Conservation (phyloP, 371 early-diverging fungal species). For the Neoconidiobolus thromboides region DNA sequence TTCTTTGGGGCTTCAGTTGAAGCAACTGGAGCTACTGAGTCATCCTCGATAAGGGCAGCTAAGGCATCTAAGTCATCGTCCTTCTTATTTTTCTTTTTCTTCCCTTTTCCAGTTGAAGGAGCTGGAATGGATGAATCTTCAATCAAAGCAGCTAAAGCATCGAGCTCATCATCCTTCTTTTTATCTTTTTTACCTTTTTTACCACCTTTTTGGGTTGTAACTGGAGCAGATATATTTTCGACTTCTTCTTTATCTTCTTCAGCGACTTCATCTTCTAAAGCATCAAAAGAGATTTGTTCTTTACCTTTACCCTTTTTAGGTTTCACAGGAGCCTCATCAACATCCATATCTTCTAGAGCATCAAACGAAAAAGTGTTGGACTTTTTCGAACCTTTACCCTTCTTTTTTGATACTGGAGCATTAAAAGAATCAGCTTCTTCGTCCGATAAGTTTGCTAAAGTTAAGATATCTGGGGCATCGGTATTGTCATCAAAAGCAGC, state of each 20-base stretch:
- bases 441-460: not conserved
- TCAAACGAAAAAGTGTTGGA: not conserved
- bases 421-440: not conserved
- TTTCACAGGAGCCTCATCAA: not conserved
- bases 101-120: not conserved
- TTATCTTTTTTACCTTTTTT: not conserved
- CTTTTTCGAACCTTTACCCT: not conserved
- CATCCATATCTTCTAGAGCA: not conserved
- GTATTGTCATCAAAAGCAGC: not conserved
- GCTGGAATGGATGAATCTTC: not conserved
- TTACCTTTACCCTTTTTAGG: not conserved
- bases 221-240: not conserved
- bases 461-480: not conserved
- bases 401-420: not conserved
- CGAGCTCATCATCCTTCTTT: not conserved
- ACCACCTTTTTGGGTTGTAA: not conserved
- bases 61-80: slow-evolving; percentile 1
- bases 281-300: not conserved
- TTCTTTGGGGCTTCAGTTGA: not conserved
- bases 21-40: not conserved
- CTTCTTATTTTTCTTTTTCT: not conserved
- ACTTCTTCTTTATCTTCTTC: not conserved
- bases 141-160: not conserved
- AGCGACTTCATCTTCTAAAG: not conserved
- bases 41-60: not conserved